Percentiles rank a stretch among this genome's conserved stretches.
Evolutionary conservation across 768 basidiomycete genomes (phyloP).

Genomic region (Paxillus involutus): DNA sequence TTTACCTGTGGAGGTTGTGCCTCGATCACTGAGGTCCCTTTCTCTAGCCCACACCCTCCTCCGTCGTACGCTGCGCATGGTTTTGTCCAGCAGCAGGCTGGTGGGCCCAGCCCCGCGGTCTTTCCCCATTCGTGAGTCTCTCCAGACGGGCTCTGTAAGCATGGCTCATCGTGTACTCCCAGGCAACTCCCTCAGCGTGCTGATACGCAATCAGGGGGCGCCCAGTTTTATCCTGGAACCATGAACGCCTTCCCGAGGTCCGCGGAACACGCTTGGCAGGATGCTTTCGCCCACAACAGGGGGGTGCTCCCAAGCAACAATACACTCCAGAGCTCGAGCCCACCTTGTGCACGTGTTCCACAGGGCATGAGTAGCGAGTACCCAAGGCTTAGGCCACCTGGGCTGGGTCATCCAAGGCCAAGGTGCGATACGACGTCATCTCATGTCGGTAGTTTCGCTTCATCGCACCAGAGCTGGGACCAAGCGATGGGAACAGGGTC

Average conservation of each 20-base stretch:
- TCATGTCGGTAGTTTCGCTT: not conserved
- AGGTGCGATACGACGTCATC: not conserved
- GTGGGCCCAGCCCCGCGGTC: not conserved
- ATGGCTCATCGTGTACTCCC: not conserved
- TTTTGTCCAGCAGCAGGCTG: not conserved
- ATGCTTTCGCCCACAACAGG: not conserved
- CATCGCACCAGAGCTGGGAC: slow-evolving; percentile 9
- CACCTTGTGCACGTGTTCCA: not conserved
- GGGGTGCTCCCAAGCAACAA: not conserved
- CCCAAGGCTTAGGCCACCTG: not conserved
- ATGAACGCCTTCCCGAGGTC: not conserved
- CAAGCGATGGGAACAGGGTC: not conserved
- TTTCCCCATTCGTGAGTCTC: not conserved
- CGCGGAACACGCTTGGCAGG: not conserved
- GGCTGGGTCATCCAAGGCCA: not conserved
- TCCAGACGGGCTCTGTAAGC: not conserved
- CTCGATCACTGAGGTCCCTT: not conserved
- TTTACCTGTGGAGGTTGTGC: too few relatives aligned
- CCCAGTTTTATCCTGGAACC: not conserved
- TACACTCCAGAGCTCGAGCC: not conserved
- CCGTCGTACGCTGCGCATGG: not conserved
- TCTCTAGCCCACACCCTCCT: not conserved
- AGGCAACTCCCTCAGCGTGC: slow-evolving; percentile 1
- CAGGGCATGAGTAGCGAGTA: not conserved
- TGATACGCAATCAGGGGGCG: not conserved